Evolutionary conservation across 2,329 filamentous ascomycete species (phyloP), one percentile per base, ranked within the genome.

Genomic region (Tolypocladium ophioglossoides): DNA sequence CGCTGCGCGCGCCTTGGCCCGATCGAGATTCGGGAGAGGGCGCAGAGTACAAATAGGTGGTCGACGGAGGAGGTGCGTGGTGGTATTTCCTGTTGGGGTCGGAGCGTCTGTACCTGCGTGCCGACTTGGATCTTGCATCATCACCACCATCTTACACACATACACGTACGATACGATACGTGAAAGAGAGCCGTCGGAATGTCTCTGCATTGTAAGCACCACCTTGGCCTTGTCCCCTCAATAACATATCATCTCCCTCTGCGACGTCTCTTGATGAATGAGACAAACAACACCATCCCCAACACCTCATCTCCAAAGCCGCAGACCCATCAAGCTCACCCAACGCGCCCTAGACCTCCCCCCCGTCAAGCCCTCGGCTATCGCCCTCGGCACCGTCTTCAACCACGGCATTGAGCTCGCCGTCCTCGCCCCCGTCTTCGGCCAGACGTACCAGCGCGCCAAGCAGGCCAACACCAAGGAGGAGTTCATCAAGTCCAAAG

Each of bases 351-450:
- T 27, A 82, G 79, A 83, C 68, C 76, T 84, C 37, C 80, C 80
- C 60, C 70, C 91, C 63, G 94, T 99, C 69, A 97, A 96, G 86
- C 94, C 94, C 64, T 96, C 91, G 69, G 92, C 94, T 67, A 96
- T 99, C 69, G 94, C 92, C 68, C 84, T 97, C 68, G 94, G 94
- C 75, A 94, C 91, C 59, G 77, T 91, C 73, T 99, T 96, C 85
- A 96, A 88, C 81, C 92, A 99, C 77, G 85, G 86, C 66, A 80
- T 90, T 66, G 94, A 94, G 68, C 85, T 94, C 60, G 91, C 89
- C 59, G 84, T 97, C 64, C 83, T 97, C 59, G 82, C 84, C 56
- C 92, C 92, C 59, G 76, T 97, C 73, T 96, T 97, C 71, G 92
- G 94, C 69, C 86, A 95, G 68, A 92, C 90, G 68, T 96, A 96